Percentiles rank a stretch among this genome's conserved stretches.
These are phyloP conservation scores for Fagopyrum homotropicum DNA, from an alignment of 148 eudicot species.

Conservation along the genomic window DNA sequence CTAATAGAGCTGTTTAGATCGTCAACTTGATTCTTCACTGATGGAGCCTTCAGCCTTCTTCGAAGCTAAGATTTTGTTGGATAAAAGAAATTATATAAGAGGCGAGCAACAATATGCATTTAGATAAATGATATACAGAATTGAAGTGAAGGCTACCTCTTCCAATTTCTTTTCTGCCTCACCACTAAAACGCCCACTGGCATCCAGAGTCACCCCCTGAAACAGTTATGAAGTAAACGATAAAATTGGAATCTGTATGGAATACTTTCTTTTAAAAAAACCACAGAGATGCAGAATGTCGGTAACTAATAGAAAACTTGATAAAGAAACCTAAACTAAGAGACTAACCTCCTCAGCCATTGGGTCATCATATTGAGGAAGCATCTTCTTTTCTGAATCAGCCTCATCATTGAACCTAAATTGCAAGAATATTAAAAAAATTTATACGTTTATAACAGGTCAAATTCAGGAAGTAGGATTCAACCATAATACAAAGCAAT, in stretches of 20 bases:
- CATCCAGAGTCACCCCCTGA: conserved; percentile 85
- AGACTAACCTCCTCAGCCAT: conserved; percentile 60
- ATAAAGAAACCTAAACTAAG: not conserved
- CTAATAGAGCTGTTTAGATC: conserved; percentile 52
- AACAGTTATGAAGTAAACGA: conserved; percentile 7
- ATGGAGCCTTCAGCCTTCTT: conserved; percentile 54
- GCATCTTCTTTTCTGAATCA: conserved; percentile 68
- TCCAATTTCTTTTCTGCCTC: conserved; percentile 87
- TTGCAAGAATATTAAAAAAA: not conserved
- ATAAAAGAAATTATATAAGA: not conserved
- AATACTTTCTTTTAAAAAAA: not conserved
- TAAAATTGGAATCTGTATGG: not conserved
- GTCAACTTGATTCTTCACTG: conserved; percentile 43
- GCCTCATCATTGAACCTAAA: conserved; percentile 73
- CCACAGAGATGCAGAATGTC: not conserved
- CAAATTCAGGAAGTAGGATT: conserved; percentile 1
- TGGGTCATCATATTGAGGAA: conserved; percentile 94
- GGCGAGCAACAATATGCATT: not conserved
- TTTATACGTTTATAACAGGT: not conserved
- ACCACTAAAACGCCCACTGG: conserved; percentile 69
- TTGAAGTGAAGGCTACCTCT: conserved; percentile 40
- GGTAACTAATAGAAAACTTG: not conserved
- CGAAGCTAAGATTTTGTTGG: conserved; percentile 53
- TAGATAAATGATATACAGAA: conserved; percentile 2
- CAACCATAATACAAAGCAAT: not conserved